Base-by-base conservation (phyloP, 83 land plant species). In the Picea engelmannii region DNA sequence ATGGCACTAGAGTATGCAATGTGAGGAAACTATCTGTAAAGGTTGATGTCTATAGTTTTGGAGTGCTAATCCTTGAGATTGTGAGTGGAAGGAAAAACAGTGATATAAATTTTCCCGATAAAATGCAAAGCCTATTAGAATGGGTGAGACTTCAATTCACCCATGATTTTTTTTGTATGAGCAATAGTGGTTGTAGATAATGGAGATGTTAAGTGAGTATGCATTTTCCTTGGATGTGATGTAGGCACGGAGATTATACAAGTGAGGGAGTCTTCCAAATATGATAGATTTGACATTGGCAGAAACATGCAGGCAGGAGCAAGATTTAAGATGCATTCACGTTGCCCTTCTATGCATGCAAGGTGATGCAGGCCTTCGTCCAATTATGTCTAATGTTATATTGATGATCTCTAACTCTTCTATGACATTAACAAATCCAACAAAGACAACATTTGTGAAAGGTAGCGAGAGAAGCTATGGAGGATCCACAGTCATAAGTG, bases 271-370 rank as follows among this genome's bases (percentile, higher is more conserved):
- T 67, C 38, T 67, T 67, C 17, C 4, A 6, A 31, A 27, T 27
- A 67, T 67, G 18, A 17, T 67, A 2, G 70, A 67, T 67, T 67
- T 40, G 5, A 13, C 40, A 31, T 17, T 5, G 23, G 9, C 75
- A 2, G 75, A 70, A 70, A 70, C 75, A 38, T 40, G 52, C 40
- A 40, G n/a, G 20, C 0, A 55, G 20, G 78, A 76, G 1, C 58
- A 55, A 55, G 78, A 20, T 1, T n/a, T 55, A 55, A 55, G 78
- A 25, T 76, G 13, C 59, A 55, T 76, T 11, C 78, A 76, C 0
- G 62, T 76, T 76, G 78, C 25, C 17, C 24, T 76, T 76, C 25
- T 74, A 44, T 74, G 77, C 20, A 20, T 20, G 4, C 77, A 74
- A 74, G 77, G 4, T 0, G 18, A n/a, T 74, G 58, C 58, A 74